These are phyloP conservation scores for Pyracantha coccinea DNA, from an alignment of 331 rosid genomes.

Conservation along the genomic window DNA sequence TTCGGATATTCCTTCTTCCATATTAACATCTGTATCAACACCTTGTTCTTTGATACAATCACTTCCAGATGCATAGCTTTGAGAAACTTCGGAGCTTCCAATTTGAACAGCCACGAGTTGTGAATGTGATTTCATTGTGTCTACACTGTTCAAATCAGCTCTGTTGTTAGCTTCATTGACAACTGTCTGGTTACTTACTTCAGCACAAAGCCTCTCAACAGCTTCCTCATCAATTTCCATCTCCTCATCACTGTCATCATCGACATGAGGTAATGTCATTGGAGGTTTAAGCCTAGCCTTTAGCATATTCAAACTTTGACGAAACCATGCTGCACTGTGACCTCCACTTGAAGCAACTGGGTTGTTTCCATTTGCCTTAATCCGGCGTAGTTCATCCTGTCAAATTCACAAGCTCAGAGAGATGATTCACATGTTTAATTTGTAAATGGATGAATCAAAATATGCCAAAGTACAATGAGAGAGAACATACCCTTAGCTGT, in stretches of 20 bases:
- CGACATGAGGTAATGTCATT: slow-evolving; percentile 34
- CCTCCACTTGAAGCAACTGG: slow-evolving; percentile 60
- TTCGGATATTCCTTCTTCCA: slow-evolving; percentile 42
- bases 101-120: slow-evolving; percentile 15
- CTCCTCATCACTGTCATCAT: slow-evolving; percentile 91
- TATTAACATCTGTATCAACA: slow-evolving; percentile 33
- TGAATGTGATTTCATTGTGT: slow-evolving; percentile 9
- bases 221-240: slow-evolving; percentile 96
- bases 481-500: slow-evolving; percentile 68
- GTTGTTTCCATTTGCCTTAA: slow-evolving; percentile 59
- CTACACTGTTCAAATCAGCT: neutral
- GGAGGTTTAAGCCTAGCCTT: slow-evolving; percentile 66
- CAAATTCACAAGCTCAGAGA: slow-evolving; percentile 12
- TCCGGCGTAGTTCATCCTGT: slow-evolving; percentile 88
- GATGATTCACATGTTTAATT: slow-evolving; percentile 9
- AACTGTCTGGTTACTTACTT: slow-evolving; percentile 35
- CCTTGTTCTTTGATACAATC: slow-evolving; percentile 16
- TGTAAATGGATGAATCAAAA: slow-evolving; percentile 5
- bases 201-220: slow-evolving; percentile 50
- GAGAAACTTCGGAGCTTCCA: slow-evolving; percentile 8
- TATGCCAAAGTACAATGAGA: neutral
- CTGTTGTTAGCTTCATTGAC: slow-evolving; percentile 10
- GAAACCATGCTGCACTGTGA: slow-evolving; percentile 87
- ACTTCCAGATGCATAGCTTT: neutral
- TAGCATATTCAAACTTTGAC: slow-evolving; percentile 68